A percentile compares a stretch with the other conserved stretches of the same genome.
phyloP scores from a whole-genome alignment of 495 filamentous ascomycete species.

The Thermothielavioides terrestris region DNA sequence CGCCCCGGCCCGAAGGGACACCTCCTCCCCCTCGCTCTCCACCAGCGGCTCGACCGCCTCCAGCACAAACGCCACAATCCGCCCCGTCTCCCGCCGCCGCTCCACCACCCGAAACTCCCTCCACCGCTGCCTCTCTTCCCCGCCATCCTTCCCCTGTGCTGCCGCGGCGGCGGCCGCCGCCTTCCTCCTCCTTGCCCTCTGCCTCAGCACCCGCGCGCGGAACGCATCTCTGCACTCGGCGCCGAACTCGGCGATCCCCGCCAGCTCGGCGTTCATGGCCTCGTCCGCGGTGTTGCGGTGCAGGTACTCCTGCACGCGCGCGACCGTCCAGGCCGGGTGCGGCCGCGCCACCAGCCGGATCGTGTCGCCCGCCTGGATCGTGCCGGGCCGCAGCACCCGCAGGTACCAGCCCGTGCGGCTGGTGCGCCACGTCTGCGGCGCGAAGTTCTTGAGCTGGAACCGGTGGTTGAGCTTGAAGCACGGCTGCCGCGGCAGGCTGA shows the following conservation, averaged over 20 bases:
- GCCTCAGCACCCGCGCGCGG: constrained; percentile 28
- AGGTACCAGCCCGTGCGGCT: constrained; percentile 51
- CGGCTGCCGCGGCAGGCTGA: constrained; percentile 44
- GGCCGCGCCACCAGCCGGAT: constrained; percentile 36
- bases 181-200: constrained; percentile 25
- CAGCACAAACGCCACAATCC: constrained; percentile 36
- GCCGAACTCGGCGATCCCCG: constrained; percentile 39
- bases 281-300: constrained; percentile 38
- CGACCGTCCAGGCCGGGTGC: constrained; percentile 47
- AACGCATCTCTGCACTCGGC: constrained; percentile 37
- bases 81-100: constrained; percentile 31
- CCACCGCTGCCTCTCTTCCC: constrained; percentile 31
- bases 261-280: constrained; percentile 38
- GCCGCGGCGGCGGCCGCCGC: too few relatives aligned
- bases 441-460: constrained; percentile 46
- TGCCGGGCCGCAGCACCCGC: constrained; percentile 40
- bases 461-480: constrained; percentile 53
- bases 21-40: constrained; percentile 9
- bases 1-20: constrained; percentile 22
- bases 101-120: constrained; percentile 37
- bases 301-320: constrained; percentile 47
- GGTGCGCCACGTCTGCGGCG: constrained; percentile 41
- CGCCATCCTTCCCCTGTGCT: constrained; percentile 2
- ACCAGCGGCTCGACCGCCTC: constrained; percentile 22
- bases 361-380: constrained; percentile 39